A percentile compares a stretch with the other conserved stretches of the same genome.
These are phyloP conservation scores for Fusarium subglutinans DNA, from an alignment of 2,329 filamentous ascomycete genomes.

Conservation along the genomic window DNA sequence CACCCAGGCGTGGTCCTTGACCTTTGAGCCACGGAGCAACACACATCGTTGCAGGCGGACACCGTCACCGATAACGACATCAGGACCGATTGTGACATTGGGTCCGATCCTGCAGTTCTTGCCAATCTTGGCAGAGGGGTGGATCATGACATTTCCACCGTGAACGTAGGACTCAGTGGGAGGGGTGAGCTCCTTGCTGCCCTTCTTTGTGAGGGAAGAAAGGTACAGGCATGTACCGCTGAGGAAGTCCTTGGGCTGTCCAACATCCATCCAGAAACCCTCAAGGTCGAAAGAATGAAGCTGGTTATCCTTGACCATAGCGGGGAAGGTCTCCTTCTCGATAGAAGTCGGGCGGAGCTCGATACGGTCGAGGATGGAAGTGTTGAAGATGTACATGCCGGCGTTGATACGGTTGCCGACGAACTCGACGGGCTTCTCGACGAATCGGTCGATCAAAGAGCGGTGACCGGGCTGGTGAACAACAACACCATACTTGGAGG, in stretches of 20 bases:
- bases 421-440: slow-evolving; percentile 99
- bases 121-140: slow-evolving; percentile 93
- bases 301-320: slow-evolving; percentile 87
- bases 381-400: slow-evolving; percentile 98
- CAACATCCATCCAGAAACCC: slow-evolving; percentile 99
- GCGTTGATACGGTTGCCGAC: slow-evolving; percentile 99
- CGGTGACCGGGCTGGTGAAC: slow-evolving; percentile 95
- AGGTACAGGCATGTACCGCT: slow-evolving; percentile 97
- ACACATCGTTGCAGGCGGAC: slow-evolving; percentile 95
- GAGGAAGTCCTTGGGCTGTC: slow-evolving; percentile 98
- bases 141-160: slow-evolving; percentile 94
- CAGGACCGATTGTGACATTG: slow-evolving; percentile 94
- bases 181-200: slow-evolving; percentile 83
- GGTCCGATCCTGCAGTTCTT: slow-evolving; percentile 98
- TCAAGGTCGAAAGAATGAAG: slow-evolving; percentile 96
- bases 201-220: slow-evolving; percentile 88
- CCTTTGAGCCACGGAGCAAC: slow-evolving; percentile 85
- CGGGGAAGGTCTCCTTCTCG: slow-evolving; percentile 98
- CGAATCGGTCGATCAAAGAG: slow-evolving; percentile 95
- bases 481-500: slow-evolving; percentile 97
- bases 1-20: slow-evolving; percentile 99
- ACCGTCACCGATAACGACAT: slow-evolving; percentile 91
- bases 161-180: slow-evolving; percentile 82
- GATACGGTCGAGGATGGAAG: slow-evolving; percentile 87
- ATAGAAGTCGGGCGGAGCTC: slow-evolving; percentile 97